Conservation (phyloP, 768 basidiomycete species). For the Suillus tomentosus region DNA sequence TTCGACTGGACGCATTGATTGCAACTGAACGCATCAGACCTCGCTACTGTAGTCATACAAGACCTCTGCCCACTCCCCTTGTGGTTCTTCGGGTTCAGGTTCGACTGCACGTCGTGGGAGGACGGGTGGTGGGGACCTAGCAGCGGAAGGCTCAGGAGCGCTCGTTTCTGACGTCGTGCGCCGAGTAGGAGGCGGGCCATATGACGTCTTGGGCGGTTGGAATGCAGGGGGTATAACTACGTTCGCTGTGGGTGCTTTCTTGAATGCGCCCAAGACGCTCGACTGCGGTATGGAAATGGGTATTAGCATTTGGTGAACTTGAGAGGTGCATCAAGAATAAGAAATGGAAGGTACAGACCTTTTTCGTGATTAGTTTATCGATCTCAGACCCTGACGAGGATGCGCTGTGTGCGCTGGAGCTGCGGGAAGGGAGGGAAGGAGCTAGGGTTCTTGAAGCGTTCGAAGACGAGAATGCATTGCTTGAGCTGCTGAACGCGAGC, state of each 20-base stretch:
- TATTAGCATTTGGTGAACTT: neutral
- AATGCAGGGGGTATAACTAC: constrained; percentile 44
- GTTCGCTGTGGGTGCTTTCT: constrained; percentile 39
- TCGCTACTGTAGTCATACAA: constrained; percentile 73
- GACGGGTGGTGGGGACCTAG: constrained; percentile 29
- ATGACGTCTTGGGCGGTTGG: constrained; percentile 42
- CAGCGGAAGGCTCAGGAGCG: constrained; percentile 15
- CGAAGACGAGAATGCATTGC: neutral
- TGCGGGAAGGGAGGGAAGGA: constrained; percentile 21
- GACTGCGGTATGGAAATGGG: constrained; percentile 12
- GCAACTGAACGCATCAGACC: constrained; percentile 35
- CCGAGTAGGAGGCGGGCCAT: constrained; percentile 56
- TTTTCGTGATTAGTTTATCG: constrained; percentile 30
- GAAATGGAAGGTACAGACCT: constrained; percentile 27
- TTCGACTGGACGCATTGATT: neutral
- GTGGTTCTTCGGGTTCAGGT: constrained; percentile 36
- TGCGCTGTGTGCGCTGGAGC: constrained; percentile 23
- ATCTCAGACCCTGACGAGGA: constrained; percentile 25
- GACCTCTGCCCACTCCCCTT: constrained; percentile 77
- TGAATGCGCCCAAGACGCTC: constrained; percentile 27
- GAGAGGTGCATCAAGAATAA: constrained; percentile 28
- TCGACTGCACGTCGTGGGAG: constrained; percentile 16
- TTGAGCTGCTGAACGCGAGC: constrained; percentile 38
- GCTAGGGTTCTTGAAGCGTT: neutral
- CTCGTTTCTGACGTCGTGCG: constrained; percentile 29